Evolutionary conservation across 2,329 filamentous ascomycete genomes (phyloP), one percentile per base, ranked within the genome.

Genomic region (Leptographium flavum): DNA sequence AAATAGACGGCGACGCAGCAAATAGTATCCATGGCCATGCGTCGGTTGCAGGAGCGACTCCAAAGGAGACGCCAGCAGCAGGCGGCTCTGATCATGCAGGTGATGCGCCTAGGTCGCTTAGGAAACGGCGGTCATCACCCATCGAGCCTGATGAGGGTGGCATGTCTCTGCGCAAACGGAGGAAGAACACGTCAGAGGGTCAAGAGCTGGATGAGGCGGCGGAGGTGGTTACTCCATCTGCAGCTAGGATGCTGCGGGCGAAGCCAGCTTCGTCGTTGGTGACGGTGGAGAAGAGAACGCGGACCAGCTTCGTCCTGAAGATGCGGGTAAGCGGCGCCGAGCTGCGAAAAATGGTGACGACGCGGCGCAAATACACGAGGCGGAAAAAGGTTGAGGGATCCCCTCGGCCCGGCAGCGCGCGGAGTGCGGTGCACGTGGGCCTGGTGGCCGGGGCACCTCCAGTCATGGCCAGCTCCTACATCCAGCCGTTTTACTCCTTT

Each of bases 101-200:
- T 60, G 14, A 21, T n/a, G 83, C 81, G 39, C 80, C 85, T 9
- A 80, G 87, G 44, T 75, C 83, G 28, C 66, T 94, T 48, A 75
- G 88, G 49, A 94, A 94, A 63, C 78, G 88, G 45, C 94, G 90
- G 61, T 81, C 85, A 17, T 87, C 85, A 1, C 82, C 83, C 3
- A 68, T 74, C 13, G 79, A 81, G 41, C 67, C 64, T 51, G 68
- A 85, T 50, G 71, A 82, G 52, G 66, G 67, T 15, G 62, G 65
- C 15, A 62, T 68, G 47, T 65, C 68, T 1, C 57, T 71, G 31
- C 70, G 73, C 49, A 80, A 76, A 58, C 68, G 76, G 30, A 63
- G 70, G 38, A 68, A 68, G 54, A 67, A 70, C 22, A 63, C 63
- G 0, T 65, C 63, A 0, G 66, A 67, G n/a, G 69, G 65, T 30